Base-by-base conservation (phyloP, 2,329 filamentous ascomycete species). In the Scedosporium boydii region DNA sequence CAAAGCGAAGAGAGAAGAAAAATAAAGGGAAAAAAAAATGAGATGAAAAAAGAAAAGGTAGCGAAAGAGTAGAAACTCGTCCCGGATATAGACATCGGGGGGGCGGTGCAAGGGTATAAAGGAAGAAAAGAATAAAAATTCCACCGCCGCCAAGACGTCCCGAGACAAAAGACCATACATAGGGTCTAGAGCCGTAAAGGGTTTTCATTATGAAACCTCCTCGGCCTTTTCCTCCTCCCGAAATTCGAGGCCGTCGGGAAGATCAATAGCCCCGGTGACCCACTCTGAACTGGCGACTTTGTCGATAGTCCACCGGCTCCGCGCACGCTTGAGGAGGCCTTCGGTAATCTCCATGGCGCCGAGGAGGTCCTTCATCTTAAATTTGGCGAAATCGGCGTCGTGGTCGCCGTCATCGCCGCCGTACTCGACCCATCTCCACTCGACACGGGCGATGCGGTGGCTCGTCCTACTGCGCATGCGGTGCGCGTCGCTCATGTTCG, bases 401-500 rank as follows among this genome's bases (percentile, higher is more conserved):
- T 96, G 95, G 62, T 96, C 91, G 42, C 91, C 92, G 62, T 96
- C 90, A 10, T 88, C 86, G 63, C 92, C 88, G 1, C 87, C 91
- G 71, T 89, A 96, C 64, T 89, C 86, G 65, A 91, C 87, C 95
- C 95, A 99, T 58, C 89, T 86, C 95, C 95, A 99, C 71, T 99
- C 95, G 59, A 93, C 90, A 42, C 95, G 83, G 1, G 95, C 95
- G 65, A 99, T 98, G n/a, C 93, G 87, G 72, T 99, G 95, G 60
- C 89, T 93, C 0, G 91, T 93, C 62, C 91, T 82, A 68, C 89
- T 93, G 68, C 89, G 81, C 82, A 91, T 88, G 68, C 88, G 86
- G 66, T 88, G 83, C 27, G 85, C 85, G 68, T 92, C 91, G 58
- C 86, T 88, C 68, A 90, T 89, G 16, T 89, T 88, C 0, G 93